These are phyloP conservation scores for Urtica urens DNA, from an alignment of 306 rosid genomes.

Conservation along the genomic window DNA sequence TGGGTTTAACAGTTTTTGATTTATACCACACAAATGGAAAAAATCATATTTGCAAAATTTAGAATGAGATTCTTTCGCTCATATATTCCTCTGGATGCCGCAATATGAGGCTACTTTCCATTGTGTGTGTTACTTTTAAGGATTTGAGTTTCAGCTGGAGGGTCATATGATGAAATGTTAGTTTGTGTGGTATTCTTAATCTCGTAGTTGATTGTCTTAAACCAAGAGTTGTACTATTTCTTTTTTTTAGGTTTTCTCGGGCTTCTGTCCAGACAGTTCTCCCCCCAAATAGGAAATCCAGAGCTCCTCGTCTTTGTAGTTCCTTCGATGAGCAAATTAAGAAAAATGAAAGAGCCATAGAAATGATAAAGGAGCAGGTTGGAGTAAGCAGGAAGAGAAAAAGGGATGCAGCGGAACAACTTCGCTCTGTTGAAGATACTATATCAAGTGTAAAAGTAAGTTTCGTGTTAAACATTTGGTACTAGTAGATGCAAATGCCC, in stretches of 20 bases:
- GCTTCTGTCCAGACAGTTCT: slow-evolving; percentile 66
- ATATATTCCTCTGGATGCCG: neutral
- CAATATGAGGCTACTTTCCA: no score
- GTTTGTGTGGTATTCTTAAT: no score
- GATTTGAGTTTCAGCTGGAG: no score
- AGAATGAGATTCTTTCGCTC: neutral
- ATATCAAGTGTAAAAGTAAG: slow-evolving; percentile 47
- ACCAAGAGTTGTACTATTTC: neutral
- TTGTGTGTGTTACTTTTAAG: no score
- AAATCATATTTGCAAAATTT: no score
- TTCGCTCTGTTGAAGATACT: slow-evolving; percentile 31
- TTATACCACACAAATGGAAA: no score
- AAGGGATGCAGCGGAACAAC: slow-evolving; percentile 49
- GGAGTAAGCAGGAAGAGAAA: slow-evolving; percentile 33
- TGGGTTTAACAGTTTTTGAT: no score
- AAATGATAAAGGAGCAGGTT: slow-evolving; percentile 25
- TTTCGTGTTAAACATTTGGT: neutral
- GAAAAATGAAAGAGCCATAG: slow-evolving; percentile 26
- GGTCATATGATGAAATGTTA: no score
- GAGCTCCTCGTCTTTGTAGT: slow-evolving; percentile 58
- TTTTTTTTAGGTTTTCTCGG: slow-evolving; percentile 60
- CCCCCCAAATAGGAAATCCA: slow-evolving; percentile 31
- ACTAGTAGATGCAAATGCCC: neutral
- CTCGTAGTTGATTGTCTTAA: no score
- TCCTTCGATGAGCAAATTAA: slow-evolving; percentile 48